These are phyloP conservation scores for Phanerodontia chrysosporium DNA, from an alignment of 768 basidiomycete species.

Conservation along the genomic window DNA sequence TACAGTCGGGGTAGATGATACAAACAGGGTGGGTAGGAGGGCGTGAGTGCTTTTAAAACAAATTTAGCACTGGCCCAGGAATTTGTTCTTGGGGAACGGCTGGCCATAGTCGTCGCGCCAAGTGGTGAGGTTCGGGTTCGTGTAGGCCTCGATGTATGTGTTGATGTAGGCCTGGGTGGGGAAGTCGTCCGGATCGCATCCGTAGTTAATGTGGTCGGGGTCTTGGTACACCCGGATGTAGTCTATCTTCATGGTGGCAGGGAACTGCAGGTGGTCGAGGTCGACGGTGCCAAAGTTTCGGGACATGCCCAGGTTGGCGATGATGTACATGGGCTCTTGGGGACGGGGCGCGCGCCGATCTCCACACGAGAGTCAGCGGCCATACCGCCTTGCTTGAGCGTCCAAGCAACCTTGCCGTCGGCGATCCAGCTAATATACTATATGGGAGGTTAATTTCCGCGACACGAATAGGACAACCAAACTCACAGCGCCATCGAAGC, in stretches of 20 bases:
- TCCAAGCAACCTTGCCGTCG: slow-evolving; percentile 62
- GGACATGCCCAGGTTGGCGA: slow-evolving; percentile 58
- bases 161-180: slow-evolving; percentile 79
- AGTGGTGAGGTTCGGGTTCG: slow-evolving; percentile 54
- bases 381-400: slow-evolving; percentile 58
- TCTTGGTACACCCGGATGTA: slow-evolving; percentile 78
- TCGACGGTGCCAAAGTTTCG: slow-evolving; percentile 57
- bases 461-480: not conserved
- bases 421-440: slow-evolving; percentile 85
- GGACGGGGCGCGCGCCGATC: slow-evolving; percentile 70
- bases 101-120: slow-evolving; percentile 43
- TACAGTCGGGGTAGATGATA: not conserved
- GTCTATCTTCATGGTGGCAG: slow-evolving; percentile 67
- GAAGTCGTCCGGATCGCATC: slow-evolving; percentile 66
- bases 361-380: slow-evolving; percentile 50
- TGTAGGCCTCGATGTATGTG: slow-evolving; percentile 65
- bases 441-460: not conserved
- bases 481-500: slow-evolving; percentile 53
- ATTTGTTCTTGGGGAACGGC: slow-evolving; percentile 46
- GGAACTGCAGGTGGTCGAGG: slow-evolving; percentile 45
- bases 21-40: not conserved
- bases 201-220: slow-evolving; percentile 43
- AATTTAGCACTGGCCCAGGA: slow-evolving; percentile 40
- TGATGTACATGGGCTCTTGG: slow-evolving; percentile 77
- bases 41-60: no score